A percentile compares a stretch with the other conserved stretches of the same genome.
phyloP scores from a whole-genome alignment of 768 basidiomycete species.

The Suillus variegatus region DNA sequence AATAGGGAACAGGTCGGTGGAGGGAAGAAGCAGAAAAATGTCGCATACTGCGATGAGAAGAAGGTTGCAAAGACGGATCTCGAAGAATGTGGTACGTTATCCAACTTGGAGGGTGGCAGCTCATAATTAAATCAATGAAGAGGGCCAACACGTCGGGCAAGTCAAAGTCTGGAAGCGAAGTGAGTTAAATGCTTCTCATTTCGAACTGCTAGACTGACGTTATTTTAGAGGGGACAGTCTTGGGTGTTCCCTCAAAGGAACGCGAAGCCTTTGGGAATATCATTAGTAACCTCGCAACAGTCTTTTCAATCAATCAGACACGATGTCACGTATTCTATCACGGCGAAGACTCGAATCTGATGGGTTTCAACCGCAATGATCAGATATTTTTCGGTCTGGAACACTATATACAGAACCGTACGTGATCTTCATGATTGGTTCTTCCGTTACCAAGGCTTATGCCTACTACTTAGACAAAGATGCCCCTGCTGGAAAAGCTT shows the following conservation, averaged over 20 bases:
- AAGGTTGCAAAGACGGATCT: constrained; percentile 12
- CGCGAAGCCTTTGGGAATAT: constrained; percentile 11
- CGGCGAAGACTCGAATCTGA: constrained; percentile 10
- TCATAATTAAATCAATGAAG: neutral
- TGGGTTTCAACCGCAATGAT: constrained; percentile 21
- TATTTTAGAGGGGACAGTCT: constrained; percentile 3
- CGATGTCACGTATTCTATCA: constrained; percentile 17
- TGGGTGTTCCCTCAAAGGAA: constrained; percentile 2
- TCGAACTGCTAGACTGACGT: neutral
- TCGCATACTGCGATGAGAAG: constrained; percentile 14
- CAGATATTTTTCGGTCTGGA: constrained; percentile 17
- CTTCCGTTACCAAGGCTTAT: neutral
- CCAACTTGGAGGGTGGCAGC: neutral
- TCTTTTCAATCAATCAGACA: constrained; percentile 9
- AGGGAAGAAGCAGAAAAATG: constrained; percentile 15
- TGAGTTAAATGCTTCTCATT: neutral
- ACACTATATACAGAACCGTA: constrained; percentile 15
- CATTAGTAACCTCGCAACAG: constrained; percentile 9
- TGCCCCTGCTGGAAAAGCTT: neutral
- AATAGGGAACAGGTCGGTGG: constrained; percentile 11
- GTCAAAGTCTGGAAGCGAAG: constrained; percentile 4
- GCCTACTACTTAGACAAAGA: neutral
- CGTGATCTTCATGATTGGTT: neutral
- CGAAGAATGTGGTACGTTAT: constrained; percentile 11
- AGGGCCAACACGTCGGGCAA: neutral